Base-by-base conservation (phyloP, 1,284 basidiomycete species). In the Mycosarcoma mackinlayi region DNA sequence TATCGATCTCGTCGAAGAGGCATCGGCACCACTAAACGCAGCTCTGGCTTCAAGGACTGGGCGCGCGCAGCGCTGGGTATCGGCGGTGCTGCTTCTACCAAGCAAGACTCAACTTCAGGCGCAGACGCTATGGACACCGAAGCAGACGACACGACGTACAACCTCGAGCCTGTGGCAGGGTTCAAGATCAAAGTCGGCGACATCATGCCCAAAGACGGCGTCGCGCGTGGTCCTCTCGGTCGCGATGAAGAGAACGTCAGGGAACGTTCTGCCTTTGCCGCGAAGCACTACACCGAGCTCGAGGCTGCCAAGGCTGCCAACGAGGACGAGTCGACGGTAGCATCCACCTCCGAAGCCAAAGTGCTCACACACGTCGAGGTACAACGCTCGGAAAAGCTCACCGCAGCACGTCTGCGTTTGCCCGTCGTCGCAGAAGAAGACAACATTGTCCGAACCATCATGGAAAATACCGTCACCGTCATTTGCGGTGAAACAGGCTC, bases 351-450 rank as follows among this genome's bases (percentile, higher is more conserved):
- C 4, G 19, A 48, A 1, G 3, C 53, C 21, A 56, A 54, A 14
- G 25, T 52, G 6, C 88, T 87, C 67, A 84, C 67, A 7, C 67
- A 86, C 38, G 86, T 94, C n/a, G 83, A 84, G 0, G 87, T 98
- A 33, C 85, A 85, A 25, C 88, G 95, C 10, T 87, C 90, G 1
- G 79, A 86, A 30, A 91, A 91, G 30, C 89, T 97, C 6, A 88
- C 91, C 67, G 91, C 91, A 57, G 86, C 90, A 1, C 86, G 96
- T 38, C 85, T 94, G 68, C 85, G 91, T 58, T 85, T 99, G 1
- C 96, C 96, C 3, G 93, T 98, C 60, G 87, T 94, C 7, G 89
- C 90, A 13, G 94, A 98, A 83, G 96, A 99, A 79, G 94, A 98
- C 79, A 87, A 88, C 4, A 93, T 99, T 53, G 91, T 98, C 87